A percentile compares a stretch with the other conserved stretches of the same genome.
These are phyloP conservation scores for Ilyonectria mors-panacis DNA, from an alignment of 2,329 filamentous ascomycete species.

Conservation along the genomic window DNA sequence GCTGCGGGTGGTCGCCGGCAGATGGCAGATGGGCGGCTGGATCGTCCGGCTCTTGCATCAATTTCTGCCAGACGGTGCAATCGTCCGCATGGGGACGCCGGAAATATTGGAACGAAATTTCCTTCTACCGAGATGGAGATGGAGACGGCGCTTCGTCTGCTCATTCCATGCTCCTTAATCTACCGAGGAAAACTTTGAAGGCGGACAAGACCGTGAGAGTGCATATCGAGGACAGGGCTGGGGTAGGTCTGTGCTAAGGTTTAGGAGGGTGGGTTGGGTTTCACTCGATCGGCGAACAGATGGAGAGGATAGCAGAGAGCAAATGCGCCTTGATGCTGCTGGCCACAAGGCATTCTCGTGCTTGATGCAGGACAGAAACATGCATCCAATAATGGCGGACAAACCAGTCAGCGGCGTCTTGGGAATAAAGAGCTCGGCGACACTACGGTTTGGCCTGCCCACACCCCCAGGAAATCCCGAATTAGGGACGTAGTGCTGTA, in stretches of 20 bases:
- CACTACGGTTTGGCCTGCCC: neutral
- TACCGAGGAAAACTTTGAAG: conserved; percentile 2
- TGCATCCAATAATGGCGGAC: conserved; percentile 4
- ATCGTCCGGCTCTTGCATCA: conserved; percentile 2
- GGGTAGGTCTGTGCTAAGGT: conserved; percentile 3
- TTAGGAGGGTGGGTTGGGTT: conserved; percentile 6
- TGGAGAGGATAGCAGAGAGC: conserved; percentile 5
- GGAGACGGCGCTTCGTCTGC: neutral
- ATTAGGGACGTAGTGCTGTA: conserved; percentile 11
- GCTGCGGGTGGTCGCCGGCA: neutral
- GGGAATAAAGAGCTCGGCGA: conserved; percentile 6
- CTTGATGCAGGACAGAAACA: conserved; percentile 8
- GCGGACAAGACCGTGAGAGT: conserved; percentile 4
- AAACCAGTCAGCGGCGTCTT: conserved; percentile 1
- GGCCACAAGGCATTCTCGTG: conserved; percentile 17
- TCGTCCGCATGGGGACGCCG: conserved; percentile 1
- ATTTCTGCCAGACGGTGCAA: conserved; percentile 2
- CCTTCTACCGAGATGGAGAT: conserved; percentile 18
- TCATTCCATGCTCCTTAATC: conserved; percentile 14
- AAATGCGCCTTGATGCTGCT: neutral
- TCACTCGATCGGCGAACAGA: conserved; percentile 29
- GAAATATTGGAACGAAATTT: neutral
- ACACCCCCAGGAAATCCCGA: conserved; percentile 5
- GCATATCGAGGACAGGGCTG: conserved; percentile 2
- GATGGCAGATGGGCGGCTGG: conserved; percentile 3